Conservation (phyloP, 2,329 filamentous ascomycete genomes). For the Juglanconis sp. region DNA sequence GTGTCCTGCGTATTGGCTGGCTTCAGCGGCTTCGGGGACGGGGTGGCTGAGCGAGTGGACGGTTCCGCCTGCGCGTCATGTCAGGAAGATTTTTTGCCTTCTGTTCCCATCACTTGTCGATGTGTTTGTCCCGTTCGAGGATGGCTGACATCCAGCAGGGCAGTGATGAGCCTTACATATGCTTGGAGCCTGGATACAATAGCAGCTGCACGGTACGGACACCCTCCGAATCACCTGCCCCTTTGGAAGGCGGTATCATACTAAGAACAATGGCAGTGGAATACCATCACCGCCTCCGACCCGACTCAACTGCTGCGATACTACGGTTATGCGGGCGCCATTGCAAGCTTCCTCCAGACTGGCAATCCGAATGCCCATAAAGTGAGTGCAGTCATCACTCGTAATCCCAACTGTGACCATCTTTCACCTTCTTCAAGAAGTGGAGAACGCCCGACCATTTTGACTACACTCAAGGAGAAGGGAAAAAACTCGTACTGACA, state of each 20-base stretch:
- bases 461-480: too few relatives aligned
- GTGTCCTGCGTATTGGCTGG: constrained; percentile 1
- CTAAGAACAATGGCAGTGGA: background rate
- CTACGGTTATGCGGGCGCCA: background rate
- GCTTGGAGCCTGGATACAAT: constrained; percentile 1
- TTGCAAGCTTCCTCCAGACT: background rate
- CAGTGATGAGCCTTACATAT: constrained; percentile 6
- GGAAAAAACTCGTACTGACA: too few relatives aligned
- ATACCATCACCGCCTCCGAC: background rate
- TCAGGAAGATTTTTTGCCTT: background rate
- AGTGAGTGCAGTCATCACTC: background rate
- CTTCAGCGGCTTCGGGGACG: background rate
- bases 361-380: constrained; percentile 1
- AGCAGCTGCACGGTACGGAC: background rate
- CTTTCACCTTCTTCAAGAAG: background rate
- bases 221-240: background rate
- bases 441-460: background rate
- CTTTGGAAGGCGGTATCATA: background rate
- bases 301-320: background rate
- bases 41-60: background rate
- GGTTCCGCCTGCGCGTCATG: background rate
- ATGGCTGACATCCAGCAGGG: background rate
- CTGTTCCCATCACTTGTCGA: background rate
- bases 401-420: background rate
- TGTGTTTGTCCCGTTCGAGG: background rate